Base-by-base conservation (phyloP, 352 stramenopile genomes). In the Globisporangium solare region DNA sequence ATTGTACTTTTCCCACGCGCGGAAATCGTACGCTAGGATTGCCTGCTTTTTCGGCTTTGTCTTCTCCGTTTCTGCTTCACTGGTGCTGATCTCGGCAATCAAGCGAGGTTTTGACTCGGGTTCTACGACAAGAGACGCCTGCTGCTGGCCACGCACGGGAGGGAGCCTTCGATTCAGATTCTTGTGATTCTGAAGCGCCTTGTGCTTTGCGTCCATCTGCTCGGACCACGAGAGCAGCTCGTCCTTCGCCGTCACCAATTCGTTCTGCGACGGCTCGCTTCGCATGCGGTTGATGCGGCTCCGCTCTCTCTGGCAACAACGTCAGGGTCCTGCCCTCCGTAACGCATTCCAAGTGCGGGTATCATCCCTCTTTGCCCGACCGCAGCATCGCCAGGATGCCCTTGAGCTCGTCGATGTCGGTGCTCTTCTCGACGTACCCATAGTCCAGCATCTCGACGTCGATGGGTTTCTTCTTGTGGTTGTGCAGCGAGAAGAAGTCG, bases 391-490 rank as follows among this genome's bases (percentile, higher is more conserved):
- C 70, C 27, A 98, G 65, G 39, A 98, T 92, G 27, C 83, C 83
- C 51, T 92, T 89, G 21, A 98, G 74, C 63, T 96, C 76, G 27
- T 95, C 72, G 37, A 92, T 18, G 65, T 97, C 78, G 11, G 56
- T 53, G 68, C 89, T 96, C 45, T 83, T 82, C 31, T 83, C 73
- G 18, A 98, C 88, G 67, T 95, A 97, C 24, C 58, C 70, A 54
- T 97, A 98, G 76, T 98, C 94, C 35, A 98, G 71, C 76, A 95
- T 94, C 35, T 95, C 83, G 56, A 96, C 74, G 21, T 86, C 72
- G 39, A 95, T 79, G 7, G 74, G 59, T 55, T 79, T 83, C 51
- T 65, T 73, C 64, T 84, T 88, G 61, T 80, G 79, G 47, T 64
- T 88, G 53, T 93, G 76, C 20, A 93, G 71, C 51, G 73, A 79